Conservation (phyloP, 495 filamentous ascomycete genomes). For the Penicillium fimorum region DNA sequence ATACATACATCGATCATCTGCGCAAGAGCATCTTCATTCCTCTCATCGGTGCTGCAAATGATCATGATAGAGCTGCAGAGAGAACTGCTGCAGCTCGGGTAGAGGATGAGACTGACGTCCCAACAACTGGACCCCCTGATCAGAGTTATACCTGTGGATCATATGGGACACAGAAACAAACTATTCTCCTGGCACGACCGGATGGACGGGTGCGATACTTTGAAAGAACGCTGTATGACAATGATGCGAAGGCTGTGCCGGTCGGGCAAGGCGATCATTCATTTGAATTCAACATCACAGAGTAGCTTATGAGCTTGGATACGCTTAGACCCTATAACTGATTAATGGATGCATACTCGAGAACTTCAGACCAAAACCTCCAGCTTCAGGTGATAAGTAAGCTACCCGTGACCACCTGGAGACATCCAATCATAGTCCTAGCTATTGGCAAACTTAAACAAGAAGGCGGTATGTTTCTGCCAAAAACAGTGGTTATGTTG, state of each 20-base stretch:
- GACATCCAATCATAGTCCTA: not conserved
- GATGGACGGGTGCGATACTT: constrained; percentile 75
- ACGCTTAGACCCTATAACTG: not conserved
- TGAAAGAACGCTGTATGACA: constrained; percentile 81
- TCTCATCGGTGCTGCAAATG: constrained; percentile 56
- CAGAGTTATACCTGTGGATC: constrained; percentile 34
- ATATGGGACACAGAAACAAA: constrained; percentile 96
- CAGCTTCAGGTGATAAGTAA: not conserved
- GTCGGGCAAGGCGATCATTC: constrained; percentile 57
- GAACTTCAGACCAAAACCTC: not conserved
- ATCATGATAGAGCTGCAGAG: constrained; percentile 38
- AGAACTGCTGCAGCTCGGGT: constrained; percentile 48
- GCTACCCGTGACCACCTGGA: too few species aligned
- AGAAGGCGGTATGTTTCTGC: constrained; percentile 12
- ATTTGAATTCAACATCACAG: constrained; percentile 38
- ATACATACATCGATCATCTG: constrained; percentile 68
- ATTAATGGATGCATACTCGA: not conserved
- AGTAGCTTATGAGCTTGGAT: constrained; percentile 5
- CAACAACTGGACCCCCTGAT: constrained; percentile 21
- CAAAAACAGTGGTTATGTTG: constrained; percentile 22
- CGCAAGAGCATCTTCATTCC: constrained; percentile 85
- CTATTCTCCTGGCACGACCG: constrained; percentile 73
- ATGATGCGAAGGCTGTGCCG: constrained; percentile 58
- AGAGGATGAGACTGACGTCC: constrained; percentile 22
- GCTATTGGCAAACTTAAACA: not conserved